Evolutionary conservation across 345 rosid species (phyloP).

Genomic region (Schrenkiella parvula): DNA sequence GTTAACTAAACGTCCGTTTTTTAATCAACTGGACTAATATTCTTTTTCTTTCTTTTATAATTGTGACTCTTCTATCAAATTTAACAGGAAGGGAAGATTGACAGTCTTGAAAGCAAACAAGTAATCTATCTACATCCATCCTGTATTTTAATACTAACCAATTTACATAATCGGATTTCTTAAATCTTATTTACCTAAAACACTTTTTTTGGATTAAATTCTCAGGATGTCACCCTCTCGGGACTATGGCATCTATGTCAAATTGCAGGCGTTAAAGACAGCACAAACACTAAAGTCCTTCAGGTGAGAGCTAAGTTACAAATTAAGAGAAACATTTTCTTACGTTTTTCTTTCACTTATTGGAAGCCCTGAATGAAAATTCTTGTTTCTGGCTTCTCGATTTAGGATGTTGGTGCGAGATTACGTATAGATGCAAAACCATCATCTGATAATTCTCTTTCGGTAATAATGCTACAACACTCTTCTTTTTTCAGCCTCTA

Average conservation of each 20-base stretch:
- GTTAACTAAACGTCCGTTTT: not conserved
- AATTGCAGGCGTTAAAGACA: conserved; percentile 53
- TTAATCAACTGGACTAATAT: not conserved
- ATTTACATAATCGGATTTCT: not conserved
- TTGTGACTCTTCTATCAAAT: conserved; percentile 6
- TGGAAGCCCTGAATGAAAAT: not conserved
- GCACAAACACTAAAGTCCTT: conserved; percentile 34
- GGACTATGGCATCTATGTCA: conserved; percentile 73
- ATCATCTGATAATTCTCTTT: conserved; percentile 38
- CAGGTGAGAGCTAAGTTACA: conserved; percentile 41
- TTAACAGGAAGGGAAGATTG: conserved; percentile 78
- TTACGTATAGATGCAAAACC: conserved; percentile 42
- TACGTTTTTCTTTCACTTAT: not conserved
- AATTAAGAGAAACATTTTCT: not conserved
- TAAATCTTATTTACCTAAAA: not conserved
- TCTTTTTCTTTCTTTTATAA: not conserved
- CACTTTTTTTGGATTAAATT: not conserved
- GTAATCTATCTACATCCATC: conserved; percentile 32
- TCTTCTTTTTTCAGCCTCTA: not conserved
- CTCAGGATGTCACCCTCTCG: conserved; percentile 64
- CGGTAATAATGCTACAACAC: conserved; percentile 11
- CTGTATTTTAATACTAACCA: not conserved
- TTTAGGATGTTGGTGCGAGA: conserved; percentile 53
- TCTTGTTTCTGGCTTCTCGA: conserved; percentile 15
- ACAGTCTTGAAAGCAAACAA: conserved; percentile 71